These are phyloP conservation scores for Filosporella fistucella DNA, from an alignment of 495 filamentous ascomycete genomes.

Conservation along the genomic window DNA sequence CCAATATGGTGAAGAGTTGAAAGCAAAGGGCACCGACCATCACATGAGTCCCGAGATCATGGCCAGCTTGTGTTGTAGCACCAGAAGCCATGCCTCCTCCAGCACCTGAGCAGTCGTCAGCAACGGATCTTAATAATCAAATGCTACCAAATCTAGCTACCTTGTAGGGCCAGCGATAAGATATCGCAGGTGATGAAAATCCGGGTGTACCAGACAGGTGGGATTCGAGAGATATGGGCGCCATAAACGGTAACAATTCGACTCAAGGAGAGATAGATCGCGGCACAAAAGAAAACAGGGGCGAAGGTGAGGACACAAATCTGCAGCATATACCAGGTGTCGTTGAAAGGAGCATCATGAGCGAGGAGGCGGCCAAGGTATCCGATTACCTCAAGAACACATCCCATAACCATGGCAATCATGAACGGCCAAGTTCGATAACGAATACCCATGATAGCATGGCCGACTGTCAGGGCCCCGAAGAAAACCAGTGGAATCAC, in stretches of 20 bases:
- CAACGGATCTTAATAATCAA: neutral
- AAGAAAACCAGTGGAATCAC: neutral
- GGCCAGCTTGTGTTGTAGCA: slow-evolving; percentile 33
- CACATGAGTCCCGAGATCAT: slow-evolving; percentile 45
- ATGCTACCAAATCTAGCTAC: neutral
- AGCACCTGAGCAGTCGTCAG: slow-evolving; percentile 20
- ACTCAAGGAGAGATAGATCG: slow-evolving; percentile 57
- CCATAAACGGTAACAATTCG: slow-evolving; percentile 54
- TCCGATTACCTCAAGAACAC: slow-evolving; percentile 31
- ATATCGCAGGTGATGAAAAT: slow-evolving; percentile 57
- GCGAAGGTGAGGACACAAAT: slow-evolving; percentile 49
- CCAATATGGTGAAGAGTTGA: slow-evolving; percentile 47
- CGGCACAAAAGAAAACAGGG: slow-evolving; percentile 57
- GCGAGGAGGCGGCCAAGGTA: slow-evolving; percentile 30
- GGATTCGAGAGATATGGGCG: slow-evolving; percentile 52
- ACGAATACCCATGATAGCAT: neutral
- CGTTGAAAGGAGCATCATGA: slow-evolving; percentile 31
- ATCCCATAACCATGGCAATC: neutral
- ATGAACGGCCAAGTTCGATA: neutral
- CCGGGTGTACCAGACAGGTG: slow-evolving; percentile 40
- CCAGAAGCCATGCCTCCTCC: slow-evolving; percentile 52
- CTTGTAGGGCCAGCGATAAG: slow-evolving; percentile 57
- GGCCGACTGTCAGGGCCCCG: neutral
- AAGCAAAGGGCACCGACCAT: slow-evolving; percentile 59
- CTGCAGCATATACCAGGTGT: slow-evolving; percentile 28